Evolutionary conservation across 257 asterid species (phyloP).

Genomic region (Solanum rostratum): DNA sequence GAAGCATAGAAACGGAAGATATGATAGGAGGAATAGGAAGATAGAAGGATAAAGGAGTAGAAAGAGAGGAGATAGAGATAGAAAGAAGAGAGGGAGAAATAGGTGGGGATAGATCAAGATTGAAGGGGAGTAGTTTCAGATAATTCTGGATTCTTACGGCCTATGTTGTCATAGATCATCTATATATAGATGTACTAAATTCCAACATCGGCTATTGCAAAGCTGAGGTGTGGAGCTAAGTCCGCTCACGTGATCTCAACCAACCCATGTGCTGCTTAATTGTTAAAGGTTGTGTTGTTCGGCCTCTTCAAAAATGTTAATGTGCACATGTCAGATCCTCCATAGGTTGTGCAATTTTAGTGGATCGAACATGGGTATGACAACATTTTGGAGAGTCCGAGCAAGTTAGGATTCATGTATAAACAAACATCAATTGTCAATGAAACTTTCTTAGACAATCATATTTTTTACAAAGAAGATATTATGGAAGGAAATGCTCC

Average conservation of each 20-base stretch:
- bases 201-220: not conserved
- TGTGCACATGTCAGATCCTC: not conserved
- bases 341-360: not conserved
- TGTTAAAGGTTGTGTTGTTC: not conserved
- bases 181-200: not conserved
- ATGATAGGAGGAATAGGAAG: not conserved
- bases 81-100: not conserved
- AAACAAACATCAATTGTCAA: not conserved
- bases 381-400: not conserved
- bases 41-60: not conserved
- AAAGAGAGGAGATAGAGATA: not conserved
- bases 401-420: not conserved
- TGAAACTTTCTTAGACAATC: not conserved
- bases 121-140: not conserved
- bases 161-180: not conserved
- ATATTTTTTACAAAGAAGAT: not conserved
- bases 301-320: not conserved
- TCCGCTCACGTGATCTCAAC: not conserved
- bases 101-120: not conserved
- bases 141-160: not conserved
- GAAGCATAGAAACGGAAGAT: not conserved
- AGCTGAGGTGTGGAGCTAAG: not conserved
- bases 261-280: not conserved
- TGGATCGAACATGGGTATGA: not conserved
- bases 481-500: not conserved